Base-by-base conservation (phyloP, 495 filamentous ascomycete species). In the Chlorociboria aeruginascens region DNA sequence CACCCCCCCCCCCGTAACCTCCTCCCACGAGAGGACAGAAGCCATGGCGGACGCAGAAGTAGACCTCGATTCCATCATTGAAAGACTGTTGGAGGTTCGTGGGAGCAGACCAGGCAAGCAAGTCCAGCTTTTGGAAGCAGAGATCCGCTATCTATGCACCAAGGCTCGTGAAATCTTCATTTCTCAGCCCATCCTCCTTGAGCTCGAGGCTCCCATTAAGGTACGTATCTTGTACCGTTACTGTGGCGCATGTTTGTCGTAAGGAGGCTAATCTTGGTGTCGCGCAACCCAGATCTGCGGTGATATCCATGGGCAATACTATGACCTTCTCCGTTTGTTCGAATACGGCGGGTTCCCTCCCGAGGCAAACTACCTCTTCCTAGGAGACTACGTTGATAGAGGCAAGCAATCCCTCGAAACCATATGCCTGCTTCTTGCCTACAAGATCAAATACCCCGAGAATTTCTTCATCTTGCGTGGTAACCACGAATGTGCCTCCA, bases 371-470 rank as follows among this genome's bases (percentile, higher is more conserved):
- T 98, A 98, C 66, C 86, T 98, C 50, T 98, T 98, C 79, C 85
- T 98, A 16, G 92, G 92, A 56, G 92, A 98, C 62, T 98, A 98
- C 62, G 92, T 98, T 58, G 92, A 98, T 66, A 83, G 92, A 72
- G 92, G 92, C 69, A 98, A 98, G 77, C 92, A 98, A 71, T 97
- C 93, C 3, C 82, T 98, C 32, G 92, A 98, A 76, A 98, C 92
- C 50, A 98, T 98, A 73, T 98, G 92, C 74, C 76, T 98, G 48
- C 79, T 98, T 44, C 79, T 98, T 9, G 92, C 92, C 12, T 98
- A 98, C 78, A 98, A 98, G 79, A 98, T 98, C 77, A 97, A 97
- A 73, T 98, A 96, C 65, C 92, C 92, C 33, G 92, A 98, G 73
- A 98, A 98, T 76, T 98, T 98, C 77, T 98, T 98, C 74, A 85